phyloP scores from a whole-genome alignment of 345 rosid genomes.

The Chamaenerion angustifolium region DNA sequence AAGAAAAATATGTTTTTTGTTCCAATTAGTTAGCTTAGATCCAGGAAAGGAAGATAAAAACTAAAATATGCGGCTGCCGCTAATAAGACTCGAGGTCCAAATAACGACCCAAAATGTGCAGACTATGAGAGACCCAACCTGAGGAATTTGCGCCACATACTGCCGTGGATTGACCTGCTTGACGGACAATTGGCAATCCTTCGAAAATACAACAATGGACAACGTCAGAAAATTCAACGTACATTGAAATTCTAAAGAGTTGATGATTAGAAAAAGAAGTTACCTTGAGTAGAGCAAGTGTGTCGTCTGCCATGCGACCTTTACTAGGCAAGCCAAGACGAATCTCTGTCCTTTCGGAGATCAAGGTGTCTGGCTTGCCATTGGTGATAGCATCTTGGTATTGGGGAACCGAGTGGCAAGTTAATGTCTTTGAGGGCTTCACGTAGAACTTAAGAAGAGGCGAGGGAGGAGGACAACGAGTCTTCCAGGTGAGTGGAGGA shows the following conservation, averaged over 20 bases:
- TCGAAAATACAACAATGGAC: neutral
- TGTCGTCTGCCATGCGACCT: conserved; percentile 86
- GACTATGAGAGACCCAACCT: conserved; percentile 25
- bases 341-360: conserved; percentile 35
- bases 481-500: too few relatives aligned
- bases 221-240: conserved; percentile 9
- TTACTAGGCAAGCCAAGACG: conserved; percentile 97
- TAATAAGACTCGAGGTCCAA: too few relatives aligned
- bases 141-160: conserved; percentile 83
- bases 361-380: conserved; percentile 11
- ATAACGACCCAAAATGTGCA: neutral
- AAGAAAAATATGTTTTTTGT: too few relatives aligned
- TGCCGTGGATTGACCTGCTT: conserved; percentile 91
- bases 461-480: too few relatives aligned
- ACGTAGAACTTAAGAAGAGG: too few relatives aligned
- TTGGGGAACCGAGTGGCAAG: conserved; percentile 1
- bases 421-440: neutral
- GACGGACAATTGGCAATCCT: conserved; percentile 85
- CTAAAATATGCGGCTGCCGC: too few relatives aligned
- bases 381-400: conserved; percentile 22
- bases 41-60: too few relatives aligned
- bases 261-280: neutral
- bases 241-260: neutral
- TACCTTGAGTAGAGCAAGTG: conserved; percentile 81
- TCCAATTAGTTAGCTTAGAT: too few relatives aligned